Base-by-base conservation (phyloP, 2,329 filamentous ascomycete genomes). In the Fusarium heterosporum region DNA sequence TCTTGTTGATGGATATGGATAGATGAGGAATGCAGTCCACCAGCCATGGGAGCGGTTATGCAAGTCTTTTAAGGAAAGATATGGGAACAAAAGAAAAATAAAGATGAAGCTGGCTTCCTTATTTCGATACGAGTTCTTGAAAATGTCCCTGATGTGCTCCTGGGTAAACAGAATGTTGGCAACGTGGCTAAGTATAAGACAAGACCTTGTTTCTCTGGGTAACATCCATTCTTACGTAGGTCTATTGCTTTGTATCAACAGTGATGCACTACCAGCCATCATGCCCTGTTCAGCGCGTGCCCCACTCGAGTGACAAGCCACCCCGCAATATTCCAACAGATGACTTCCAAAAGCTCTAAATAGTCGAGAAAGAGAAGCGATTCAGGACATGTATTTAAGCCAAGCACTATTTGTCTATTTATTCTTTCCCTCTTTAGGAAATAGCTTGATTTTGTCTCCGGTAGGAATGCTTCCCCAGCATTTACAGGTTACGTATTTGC, bases 261-360 rank as follows among this genome's bases (percentile, higher is more conserved):
- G 51, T 45, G 59, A 17, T 49, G 50, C 45, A 51, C 17, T 32
- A 26, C 48, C 16, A 42, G 22, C 34, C 34, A 36, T 16, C 34
- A 6, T 34, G 56, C 43, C 64, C 57, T 56, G 60, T 47, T 58
- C 57, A 49, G 52, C 29, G 32, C 40, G 39, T 32, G 58, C 69
- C 67, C 71, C 71, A 72, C 65, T 55, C 55, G 49, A 49, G 57
- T 42, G 56, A 55, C 55, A 73, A 63, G 55, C 66, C 70, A 73
- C 71, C 71, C 71, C 70, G 69, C 70, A 73, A 62, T 50, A 34
- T 57, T 41, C 28, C 34, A 38, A 48, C 49, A 16, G 39, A 57
- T 52, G 58, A 40, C 57, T 40, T 51, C 29, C 45, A 39, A 30
- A 66, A 56, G 43, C 43, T 40, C 17, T 28, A 43, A 51, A 49